phyloP scores from a whole-genome alignment of 2,329 filamentous ascomycete genomes.

The Emericellopsis cladophorae region DNA sequence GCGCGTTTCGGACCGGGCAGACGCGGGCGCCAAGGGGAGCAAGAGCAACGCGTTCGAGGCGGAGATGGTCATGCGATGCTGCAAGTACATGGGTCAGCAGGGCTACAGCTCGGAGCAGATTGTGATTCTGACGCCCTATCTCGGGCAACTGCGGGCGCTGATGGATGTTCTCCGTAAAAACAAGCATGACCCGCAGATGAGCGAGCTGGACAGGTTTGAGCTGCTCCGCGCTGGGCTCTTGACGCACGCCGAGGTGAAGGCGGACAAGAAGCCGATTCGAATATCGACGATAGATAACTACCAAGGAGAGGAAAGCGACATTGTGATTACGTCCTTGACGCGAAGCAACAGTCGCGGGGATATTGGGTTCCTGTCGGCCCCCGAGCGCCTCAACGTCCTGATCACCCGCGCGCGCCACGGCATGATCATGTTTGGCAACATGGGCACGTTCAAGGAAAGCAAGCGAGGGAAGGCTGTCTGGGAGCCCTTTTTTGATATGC shows the following conservation, averaged over 20 bases:
- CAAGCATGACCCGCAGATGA: slow-evolving; percentile 52
- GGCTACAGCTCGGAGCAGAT: slow-evolving; percentile 54
- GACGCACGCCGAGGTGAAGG: slow-evolving; percentile 34
- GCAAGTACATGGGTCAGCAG: slow-evolving; percentile 58
- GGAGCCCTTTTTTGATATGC: slow-evolving; percentile 39
- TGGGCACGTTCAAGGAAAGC: slow-evolving; percentile 50
- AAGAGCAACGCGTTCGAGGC: slow-evolving; percentile 54
- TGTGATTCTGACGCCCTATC: slow-evolving; percentile 60
- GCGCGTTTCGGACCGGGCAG: slow-evolving; percentile 31
- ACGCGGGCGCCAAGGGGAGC: slow-evolving; percentile 33
- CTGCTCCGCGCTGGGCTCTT: slow-evolving; percentile 46
- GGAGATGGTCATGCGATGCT: slow-evolving; percentile 49
- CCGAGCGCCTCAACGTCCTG: slow-evolving; percentile 58
- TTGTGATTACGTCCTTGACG: slow-evolving; percentile 56
- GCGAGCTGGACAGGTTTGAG: slow-evolving; percentile 54
- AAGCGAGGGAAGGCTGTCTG: slow-evolving; percentile 30
- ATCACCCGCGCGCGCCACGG: slow-evolving; percentile 53
- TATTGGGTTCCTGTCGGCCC: slow-evolving; percentile 57
- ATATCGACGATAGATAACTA: slow-evolving; percentile 69
- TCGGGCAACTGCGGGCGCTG: slow-evolving; percentile 53
- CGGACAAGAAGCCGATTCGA: slow-evolving; percentile 37
- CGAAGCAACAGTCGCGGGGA: slow-evolving; percentile 50
- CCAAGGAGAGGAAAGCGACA: slow-evolving; percentile 64
- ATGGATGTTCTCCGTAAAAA: slow-evolving; percentile 31
- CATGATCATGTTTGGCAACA: slow-evolving; percentile 53